Percentiles rank a stretch among this genome's conserved stretches.
phyloP scores from a whole-genome alignment of 768 basidiomycete species.

The Trametes villosa region DNA sequence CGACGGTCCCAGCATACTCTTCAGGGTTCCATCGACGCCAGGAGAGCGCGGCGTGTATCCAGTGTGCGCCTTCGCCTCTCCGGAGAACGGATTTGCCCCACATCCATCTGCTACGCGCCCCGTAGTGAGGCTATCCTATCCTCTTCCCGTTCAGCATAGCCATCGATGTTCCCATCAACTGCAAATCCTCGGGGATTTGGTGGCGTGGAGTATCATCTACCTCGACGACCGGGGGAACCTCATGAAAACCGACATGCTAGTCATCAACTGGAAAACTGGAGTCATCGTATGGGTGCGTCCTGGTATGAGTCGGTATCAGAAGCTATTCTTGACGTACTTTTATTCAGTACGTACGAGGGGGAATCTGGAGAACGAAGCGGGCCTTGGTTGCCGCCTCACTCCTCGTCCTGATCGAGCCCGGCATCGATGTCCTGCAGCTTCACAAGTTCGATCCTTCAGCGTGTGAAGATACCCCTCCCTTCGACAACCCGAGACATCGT shows the following conservation, averaged over 20 bases:
- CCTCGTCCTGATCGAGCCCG: too few relatives aligned
- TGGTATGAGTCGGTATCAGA: too few relatives aligned
- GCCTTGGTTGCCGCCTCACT: too few relatives aligned
- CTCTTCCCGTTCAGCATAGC: too few relatives aligned
- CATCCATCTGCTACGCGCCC: not conserved
- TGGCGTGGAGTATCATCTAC: not conserved
- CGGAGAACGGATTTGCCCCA: not conserved
- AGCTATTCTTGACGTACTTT: too few relatives aligned
- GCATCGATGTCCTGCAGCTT: too few relatives aligned
- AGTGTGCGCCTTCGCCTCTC: not conserved
- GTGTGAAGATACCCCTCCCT: too few relatives aligned
- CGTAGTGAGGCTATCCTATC: not conserved
- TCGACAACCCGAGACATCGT: too few relatives aligned
- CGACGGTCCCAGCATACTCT: not conserved
- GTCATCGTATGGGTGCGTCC: not conserved
- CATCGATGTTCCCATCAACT: not conserved
- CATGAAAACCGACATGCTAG: not conserved
- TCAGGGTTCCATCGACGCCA: not conserved
- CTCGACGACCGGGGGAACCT: too few relatives aligned
- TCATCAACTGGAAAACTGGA: not conserved
- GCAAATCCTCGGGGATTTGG: not conserved
- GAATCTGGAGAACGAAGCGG: too few relatives aligned
- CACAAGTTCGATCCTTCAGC: too few relatives aligned
- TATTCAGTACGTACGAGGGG: too few relatives aligned
- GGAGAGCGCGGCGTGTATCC: not conserved